A percentile compares a stretch with the other conserved stretches of the same genome.
phyloP scores from a whole-genome alignment of 495 filamentous ascomycete species.

The Trichoderma gamsii region DNA sequence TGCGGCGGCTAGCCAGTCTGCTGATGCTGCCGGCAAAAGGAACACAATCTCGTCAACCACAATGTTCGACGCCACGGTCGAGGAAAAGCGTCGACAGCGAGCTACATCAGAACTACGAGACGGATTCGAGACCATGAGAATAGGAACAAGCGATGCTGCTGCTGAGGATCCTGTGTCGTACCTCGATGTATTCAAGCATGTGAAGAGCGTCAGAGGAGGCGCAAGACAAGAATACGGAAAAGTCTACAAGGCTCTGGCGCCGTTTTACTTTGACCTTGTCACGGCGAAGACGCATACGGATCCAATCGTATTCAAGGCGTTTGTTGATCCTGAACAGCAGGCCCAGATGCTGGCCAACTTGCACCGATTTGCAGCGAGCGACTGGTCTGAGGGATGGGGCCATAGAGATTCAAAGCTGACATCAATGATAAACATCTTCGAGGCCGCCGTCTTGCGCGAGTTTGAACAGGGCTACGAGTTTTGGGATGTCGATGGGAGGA shows the following conservation, averaged over 20 bases:
- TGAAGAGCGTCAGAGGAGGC: constrained; percentile 74
- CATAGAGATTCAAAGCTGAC: constrained; percentile 63
- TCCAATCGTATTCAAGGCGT: constrained; percentile 76
- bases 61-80: constrained; percentile 62
- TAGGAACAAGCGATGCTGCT: constrained; percentile 31
- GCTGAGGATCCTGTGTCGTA: constrained; percentile 50
- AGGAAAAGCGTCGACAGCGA: constrained; percentile 46
- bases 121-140: constrained; percentile 61
- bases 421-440: constrained; percentile 75
- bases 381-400: constrained; percentile 67
- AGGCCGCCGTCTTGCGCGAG: constrained; percentile 81
- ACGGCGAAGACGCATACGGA: constrained; percentile 68
- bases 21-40: background rate
- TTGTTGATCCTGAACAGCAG: constrained; percentile 80
- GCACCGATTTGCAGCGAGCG: constrained; percentile 68
- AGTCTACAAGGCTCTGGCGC: constrained; percentile 79
- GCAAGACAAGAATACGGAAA: constrained; percentile 87
- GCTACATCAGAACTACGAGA: constrained; percentile 39
- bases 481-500: constrained; percentile 81
- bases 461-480: constrained; percentile 87
- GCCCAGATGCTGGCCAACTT: constrained; percentile 81
- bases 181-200: constrained; percentile 59
- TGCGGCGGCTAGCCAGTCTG: background rate
- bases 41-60: constrained; percentile 29
- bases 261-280: constrained; percentile 80